Base-by-base conservation (phyloP, 2,329 filamentous ascomycete genomes). In the Zymoseptoria tritici region DNA sequence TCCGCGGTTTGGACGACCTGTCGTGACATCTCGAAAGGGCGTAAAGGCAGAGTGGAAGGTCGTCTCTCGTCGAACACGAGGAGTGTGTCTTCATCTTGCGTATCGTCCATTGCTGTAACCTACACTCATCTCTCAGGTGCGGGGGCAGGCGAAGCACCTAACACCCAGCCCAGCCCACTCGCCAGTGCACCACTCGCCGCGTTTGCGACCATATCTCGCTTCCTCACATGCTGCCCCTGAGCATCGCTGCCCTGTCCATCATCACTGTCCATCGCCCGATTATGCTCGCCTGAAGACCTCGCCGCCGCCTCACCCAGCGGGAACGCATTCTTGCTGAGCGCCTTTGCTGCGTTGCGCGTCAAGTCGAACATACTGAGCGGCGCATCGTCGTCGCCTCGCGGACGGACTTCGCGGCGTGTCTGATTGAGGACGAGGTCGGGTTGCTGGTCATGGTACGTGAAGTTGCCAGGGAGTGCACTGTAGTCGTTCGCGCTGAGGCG, bases 131-230 rank as follows among this genome's bases (percentile, higher is more conserved):
- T 2, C 36, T 46, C 36, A 7, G 36, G 11, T 11, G 11, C 36
- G n/a, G 36, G 36, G 5, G 59, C 70, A 16, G 72, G 71, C 55
- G 70, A 71, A n/a, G 71, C 73, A 71, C 85, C 85, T 57, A 87
- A 70, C 59, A 87, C 81, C 85, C 85, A 87, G 8, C 85, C 85
- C 67, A 87, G 76, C 9, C 85, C 85, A 69, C 79, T 84, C 7
- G 82, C 83, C 68, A 87, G 71, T 6, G 83, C 83, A 2, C 83
- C 83, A 11, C 82, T 85, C 5, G 86, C 84, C 72, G 84, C 84
- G 73, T 80, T 86, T 60, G 83, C 83, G 54, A 87, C 83, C 74
- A 86, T 86, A 71, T 93, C 90, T 66, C 90, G 81, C 77, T 87
- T 92, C 67, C 89, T 81, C 46, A 83, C 78, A 59, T 79, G 75